These are phyloP conservation scores for Psilocybe mexicana DNA, from an alignment of 1,284 basidiomycete species.

Conservation along the genomic window DNA sequence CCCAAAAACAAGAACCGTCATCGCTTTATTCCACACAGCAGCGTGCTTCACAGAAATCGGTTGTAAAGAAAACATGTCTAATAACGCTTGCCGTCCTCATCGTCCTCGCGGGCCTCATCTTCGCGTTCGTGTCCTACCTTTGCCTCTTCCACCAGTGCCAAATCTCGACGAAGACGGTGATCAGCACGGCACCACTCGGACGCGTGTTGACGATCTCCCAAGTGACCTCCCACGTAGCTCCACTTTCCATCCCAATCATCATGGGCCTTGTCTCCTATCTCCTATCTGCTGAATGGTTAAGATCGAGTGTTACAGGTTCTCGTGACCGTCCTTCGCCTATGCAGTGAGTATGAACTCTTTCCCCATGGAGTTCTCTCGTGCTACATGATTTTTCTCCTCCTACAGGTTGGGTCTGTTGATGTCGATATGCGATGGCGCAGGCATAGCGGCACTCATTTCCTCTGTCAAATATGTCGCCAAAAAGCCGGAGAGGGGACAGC, in stretches of 20 bases:
- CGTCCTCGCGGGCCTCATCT: not conserved
- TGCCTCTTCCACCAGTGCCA: conserved; percentile 7
- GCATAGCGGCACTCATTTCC: not conserved
- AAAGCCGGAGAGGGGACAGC: not conserved
- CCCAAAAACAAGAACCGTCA: not conserved
- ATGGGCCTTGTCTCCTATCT: conserved; percentile 4
- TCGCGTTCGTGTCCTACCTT: not conserved
- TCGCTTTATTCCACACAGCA: not conserved
- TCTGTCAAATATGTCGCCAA: conserved; percentile 2
- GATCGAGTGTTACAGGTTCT: not conserved
- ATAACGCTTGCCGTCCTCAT: not conserved
- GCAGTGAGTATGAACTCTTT: conserved; percentile 1
- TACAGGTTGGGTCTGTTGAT: not conserved
- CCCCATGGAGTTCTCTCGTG: not conserved
- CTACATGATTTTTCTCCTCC: not conserved
- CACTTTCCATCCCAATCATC: conserved; percentile 3
- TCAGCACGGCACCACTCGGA: conserved; percentile 6
- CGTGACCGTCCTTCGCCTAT: conserved; percentile 2
- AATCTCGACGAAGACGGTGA: not conserved
- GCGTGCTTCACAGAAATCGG: not conserved
- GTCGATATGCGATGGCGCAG: conserved; percentile 5
- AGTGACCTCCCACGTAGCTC: conserved; percentile 2
- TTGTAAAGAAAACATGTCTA: not conserved
- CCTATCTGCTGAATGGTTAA: conserved; percentile 1
- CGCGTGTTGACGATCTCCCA: conserved; percentile 4